Percentiles rank a stretch among this genome's conserved stretches.
Evolutionary conservation across 768 basidiomycete genomes (phyloP).

Genomic region (Dioszegia aurantiaca): DNA sequence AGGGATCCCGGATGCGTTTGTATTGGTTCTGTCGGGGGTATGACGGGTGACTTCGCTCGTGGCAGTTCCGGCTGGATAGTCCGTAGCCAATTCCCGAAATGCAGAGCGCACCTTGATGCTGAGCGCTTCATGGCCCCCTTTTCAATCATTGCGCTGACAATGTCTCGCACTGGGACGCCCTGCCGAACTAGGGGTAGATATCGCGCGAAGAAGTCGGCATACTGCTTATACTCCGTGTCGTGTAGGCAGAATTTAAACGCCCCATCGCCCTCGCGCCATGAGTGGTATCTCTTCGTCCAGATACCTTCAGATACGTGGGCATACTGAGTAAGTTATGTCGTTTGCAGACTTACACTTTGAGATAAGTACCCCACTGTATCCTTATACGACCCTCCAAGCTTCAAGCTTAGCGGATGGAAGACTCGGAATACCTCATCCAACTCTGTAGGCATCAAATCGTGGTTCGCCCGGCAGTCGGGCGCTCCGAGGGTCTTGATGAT

Average conservation of each 20-base stretch:
- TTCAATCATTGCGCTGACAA: background rate
- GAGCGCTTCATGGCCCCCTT: background rate
- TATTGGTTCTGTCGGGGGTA: background rate
- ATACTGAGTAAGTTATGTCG: background rate
- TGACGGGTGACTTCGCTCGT: background rate
- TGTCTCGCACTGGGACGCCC: background rate
- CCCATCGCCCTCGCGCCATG: background rate
- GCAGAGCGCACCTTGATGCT: background rate
- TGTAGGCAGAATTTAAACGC: background rate
- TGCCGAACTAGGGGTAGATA: background rate
- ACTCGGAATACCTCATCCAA: background rate
- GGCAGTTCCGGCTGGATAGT: background rate
- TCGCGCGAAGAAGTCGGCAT: background rate
- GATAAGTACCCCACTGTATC: background rate
- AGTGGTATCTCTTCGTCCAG: background rate
- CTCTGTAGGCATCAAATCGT: too few species aligned
- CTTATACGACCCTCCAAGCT: background rate
- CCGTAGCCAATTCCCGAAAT: background rate
- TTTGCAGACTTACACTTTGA: background rate
- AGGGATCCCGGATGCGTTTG: background rate
- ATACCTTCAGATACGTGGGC: background rate
- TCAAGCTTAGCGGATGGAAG: background rate
- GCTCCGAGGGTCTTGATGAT: too few species aligned
- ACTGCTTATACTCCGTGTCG: background rate
- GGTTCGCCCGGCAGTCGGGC: too few species aligned